Base-by-base conservation (phyloP, 192 early-diverging fungal genomes). In the Coemansia sp. region DNA sequence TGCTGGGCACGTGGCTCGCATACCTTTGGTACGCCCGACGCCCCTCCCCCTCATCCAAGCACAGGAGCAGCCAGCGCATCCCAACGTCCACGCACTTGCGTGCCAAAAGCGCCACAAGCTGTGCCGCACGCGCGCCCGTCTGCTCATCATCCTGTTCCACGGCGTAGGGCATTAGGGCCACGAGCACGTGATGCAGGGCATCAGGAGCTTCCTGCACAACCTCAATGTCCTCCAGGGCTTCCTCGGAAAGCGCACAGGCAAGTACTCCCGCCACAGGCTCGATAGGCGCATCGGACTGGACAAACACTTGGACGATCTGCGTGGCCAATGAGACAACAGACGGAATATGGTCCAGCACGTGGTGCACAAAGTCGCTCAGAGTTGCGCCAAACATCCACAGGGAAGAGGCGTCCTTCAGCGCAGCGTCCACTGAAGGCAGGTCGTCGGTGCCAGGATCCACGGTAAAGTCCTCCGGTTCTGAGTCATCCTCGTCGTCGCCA, bases 301-400 rank as follows among this genome's bases (percentile, higher is more conserved):
- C 62, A 55, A 81, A 83, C 47, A 81, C 70, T 12, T 59, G 34
- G 17, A 75, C 22, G 34, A 81, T 80, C 22, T 81, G 80, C 3
- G 50, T 23, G 19, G 66, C 30, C 0, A 49, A 33, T 3, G 51
- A 39, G 50, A 57, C n/a, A n/a, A n/a, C n/a, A n/a, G n/a, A 61
- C 17, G 53, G 42, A 22, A 59, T 62, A 25, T 1, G 64, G 53
- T 11, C 17, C 11, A 56, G 3, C 13, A 65, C 40, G 7, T 17
- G 18, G 9, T 21, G 25, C 14, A 55, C 69, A 51, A 75, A 78
- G 30, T 82, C 67, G 13, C 59, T 41, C 15, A 84, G 52, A 23
- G 66, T 61, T 1, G 75, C 50, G 1, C 81, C 82, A 59, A 83
- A 85, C 34, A 85, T 69, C 82, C 81, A 83, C 15, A 83, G 57